Evolutionary conservation across 129 eudicot genomes (phyloP).

Genomic region (Artemisia argyi): DNA sequence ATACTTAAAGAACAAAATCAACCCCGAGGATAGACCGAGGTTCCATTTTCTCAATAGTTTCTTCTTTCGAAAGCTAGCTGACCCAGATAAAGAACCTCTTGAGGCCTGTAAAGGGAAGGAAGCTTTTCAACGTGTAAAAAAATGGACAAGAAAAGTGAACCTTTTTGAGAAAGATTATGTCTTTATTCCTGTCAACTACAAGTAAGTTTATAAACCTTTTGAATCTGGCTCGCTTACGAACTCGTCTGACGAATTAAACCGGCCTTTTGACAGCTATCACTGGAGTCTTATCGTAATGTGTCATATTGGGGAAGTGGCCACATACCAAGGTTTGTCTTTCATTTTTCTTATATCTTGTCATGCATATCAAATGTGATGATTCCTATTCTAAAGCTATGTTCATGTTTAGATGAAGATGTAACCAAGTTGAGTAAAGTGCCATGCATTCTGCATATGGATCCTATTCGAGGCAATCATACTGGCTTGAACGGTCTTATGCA

Average conservation of each 20-base stretch:
- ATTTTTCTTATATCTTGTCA: constrained; percentile 46
- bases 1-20: constrained; percentile 62
- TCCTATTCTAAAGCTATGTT: too few relatives aligned
- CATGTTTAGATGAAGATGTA: constrained; percentile 48
- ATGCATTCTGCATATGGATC: constrained; percentile 94
- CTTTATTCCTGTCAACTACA: constrained; percentile 90
- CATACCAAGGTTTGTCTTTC: constrained; percentile 54
- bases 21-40: constrained; percentile 52
- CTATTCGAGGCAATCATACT: constrained; percentile 76
- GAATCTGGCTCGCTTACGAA: constrained; percentile 4
- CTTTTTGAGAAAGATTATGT: constrained; percentile 85
- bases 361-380: too few relatives aligned
- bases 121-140: constrained; percentile 92
- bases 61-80: constrained; percentile 93
- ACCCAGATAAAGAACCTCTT: constrained; percentile 79
- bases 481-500: constrained; percentile 74
- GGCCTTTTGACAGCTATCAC: constrained; percentile 57
- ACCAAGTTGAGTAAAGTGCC: constrained; percentile 51
- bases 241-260: too few relatives aligned
- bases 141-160: constrained; percentile 95
- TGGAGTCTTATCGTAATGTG: constrained; percentile 94
- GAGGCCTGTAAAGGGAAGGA: constrained; percentile 72
- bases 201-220: constrained; percentile 44
- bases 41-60: constrained; percentile 90
- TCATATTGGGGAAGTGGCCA: constrained; percentile 75